These are phyloP conservation scores for Conticribra guillardii DNA, from an alignment of 108 stramenopile species.

Conservation along the genomic window DNA sequence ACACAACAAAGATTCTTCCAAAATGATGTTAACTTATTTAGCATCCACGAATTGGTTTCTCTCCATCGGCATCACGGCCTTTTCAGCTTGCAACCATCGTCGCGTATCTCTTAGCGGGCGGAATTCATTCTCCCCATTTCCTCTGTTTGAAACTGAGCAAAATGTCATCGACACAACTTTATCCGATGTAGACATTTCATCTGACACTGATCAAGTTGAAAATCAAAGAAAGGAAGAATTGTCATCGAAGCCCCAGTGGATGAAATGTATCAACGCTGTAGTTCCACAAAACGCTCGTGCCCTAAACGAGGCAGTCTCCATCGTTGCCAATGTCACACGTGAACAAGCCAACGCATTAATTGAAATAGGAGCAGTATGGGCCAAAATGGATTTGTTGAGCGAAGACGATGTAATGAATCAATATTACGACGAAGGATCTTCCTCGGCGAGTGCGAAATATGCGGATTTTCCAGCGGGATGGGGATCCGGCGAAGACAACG, in stretches of 20 bases:
- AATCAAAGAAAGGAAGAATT: background rate
- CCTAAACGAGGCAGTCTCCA: constrained; percentile 78
- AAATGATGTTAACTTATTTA: too few relatives aligned
- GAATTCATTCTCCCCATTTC: background rate
- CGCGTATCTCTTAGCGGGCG: too few relatives aligned
- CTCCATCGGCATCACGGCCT: too few relatives aligned
- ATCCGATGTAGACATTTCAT: background rate
- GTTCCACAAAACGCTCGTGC: constrained; percentile 63
- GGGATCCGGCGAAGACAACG: constrained; percentile 47
- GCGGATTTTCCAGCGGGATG: constrained; percentile 60
- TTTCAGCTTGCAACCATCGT: too few relatives aligned
- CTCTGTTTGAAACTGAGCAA: background rate
- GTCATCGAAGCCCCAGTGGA: constrained; percentile 28
- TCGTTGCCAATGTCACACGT: constrained; percentile 59
- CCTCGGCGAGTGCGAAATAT: constrained; percentile 29
- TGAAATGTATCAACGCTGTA: constrained; percentile 73
- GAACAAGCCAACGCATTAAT: constrained; percentile 77
- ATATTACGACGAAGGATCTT: constrained; percentile 49
- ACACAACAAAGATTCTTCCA: too few relatives aligned
- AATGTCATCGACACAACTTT: background rate
- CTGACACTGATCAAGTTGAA: background rate
- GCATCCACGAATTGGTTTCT: too few relatives aligned
- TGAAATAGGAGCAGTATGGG: constrained; percentile 88
- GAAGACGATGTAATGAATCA: constrained; percentile 76
- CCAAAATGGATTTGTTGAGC: constrained; percentile 71